Conservation (phyloP, 192 early-diverging fungal species). For the Thoreauomyces humboldtii region DNA sequence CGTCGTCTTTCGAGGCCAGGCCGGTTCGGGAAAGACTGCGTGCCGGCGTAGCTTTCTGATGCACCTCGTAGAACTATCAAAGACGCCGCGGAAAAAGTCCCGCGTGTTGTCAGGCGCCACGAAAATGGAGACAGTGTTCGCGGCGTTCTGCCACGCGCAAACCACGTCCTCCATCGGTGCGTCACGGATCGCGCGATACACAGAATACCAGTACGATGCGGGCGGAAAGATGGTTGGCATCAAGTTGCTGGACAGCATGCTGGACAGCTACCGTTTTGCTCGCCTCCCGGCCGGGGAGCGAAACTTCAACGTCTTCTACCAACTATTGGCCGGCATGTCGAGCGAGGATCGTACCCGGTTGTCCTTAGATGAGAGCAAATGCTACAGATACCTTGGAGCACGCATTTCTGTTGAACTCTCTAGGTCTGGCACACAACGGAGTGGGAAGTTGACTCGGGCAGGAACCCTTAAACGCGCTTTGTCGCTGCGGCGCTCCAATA, state of each 20-base stretch:
- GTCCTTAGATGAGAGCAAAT: neutral
- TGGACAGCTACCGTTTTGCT: constrained; percentile 77
- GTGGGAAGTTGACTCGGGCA: neutral
- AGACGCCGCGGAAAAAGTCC: constrained; percentile 73
- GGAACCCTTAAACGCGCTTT: constrained; percentile 5
- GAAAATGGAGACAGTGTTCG: constrained; percentile 65
- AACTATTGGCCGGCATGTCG: constrained; percentile 67
- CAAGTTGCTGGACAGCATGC: constrained; percentile 75
- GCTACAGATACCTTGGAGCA: neutral
- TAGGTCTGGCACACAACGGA: neutral
- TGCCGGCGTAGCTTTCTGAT: constrained; percentile 64
- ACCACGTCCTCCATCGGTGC: constrained; percentile 59
- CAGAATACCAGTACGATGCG: constrained; percentile 87
- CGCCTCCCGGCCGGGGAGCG: constrained; percentile 54
- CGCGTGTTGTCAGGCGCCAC: constrained; percentile 68
- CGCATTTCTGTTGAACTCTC: too few relatives aligned
- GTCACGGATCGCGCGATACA: constrained; percentile 72
- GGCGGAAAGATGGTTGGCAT: constrained; percentile 76
- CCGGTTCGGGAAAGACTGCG: constrained; percentile 80
- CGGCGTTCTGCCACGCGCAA: constrained; percentile 71
- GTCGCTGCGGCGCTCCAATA: constrained; percentile 3
- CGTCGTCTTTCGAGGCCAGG: constrained; percentile 62
- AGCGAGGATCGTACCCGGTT: constrained; percentile 46
- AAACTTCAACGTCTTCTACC: constrained; percentile 91
- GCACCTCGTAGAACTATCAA: constrained; percentile 68